These are phyloP conservation scores for Paramecium tetraurelia DNA, from an alignment of 73 alveolate genomes.

Conservation along the genomic window DNA sequence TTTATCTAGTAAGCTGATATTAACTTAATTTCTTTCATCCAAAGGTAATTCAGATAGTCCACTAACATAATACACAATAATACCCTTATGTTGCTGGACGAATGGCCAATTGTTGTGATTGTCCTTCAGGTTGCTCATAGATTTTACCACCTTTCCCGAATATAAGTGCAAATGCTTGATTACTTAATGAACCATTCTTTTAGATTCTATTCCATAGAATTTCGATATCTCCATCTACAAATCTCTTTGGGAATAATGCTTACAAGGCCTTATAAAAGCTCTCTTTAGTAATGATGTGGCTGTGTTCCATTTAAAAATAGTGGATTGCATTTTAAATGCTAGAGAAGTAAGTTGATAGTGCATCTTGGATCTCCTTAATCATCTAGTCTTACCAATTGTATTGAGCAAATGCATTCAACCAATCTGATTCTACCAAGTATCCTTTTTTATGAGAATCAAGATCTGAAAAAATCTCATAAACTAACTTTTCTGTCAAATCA, in stretches of 20 bases:
- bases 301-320: constrained; percentile 65
- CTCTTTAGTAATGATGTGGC: constrained; percentile 44
- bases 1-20: constrained; percentile 32
- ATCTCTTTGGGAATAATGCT: constrained; percentile 70
- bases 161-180: constrained; percentile 1
- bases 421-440: constrained; percentile 78
- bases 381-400: constrained; percentile 69
- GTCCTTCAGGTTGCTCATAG: neutral
- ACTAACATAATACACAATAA: neutral
- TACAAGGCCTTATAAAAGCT: constrained; percentile 65
- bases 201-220: constrained; percentile 66
- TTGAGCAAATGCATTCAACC: constrained; percentile 70
- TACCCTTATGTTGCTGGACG: neutral
- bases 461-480: constrained; percentile 74
- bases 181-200: constrained; percentile 55
- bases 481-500: constrained; percentile 74
- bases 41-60: constrained; percentile 36
- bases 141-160: constrained; percentile 24
- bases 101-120: neutral
- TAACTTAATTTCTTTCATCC: constrained; percentile 1
- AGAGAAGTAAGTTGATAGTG: constrained; percentile 66
- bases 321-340: constrained; percentile 76
- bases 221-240: constrained; percentile 63
- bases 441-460: constrained; percentile 89
- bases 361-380: constrained; percentile 74